Evolutionary conservation across 345 rosid genomes (phyloP), one percentile per base, ranked within the genome.

Genomic region (Mallotus nudiflorus): DNA sequence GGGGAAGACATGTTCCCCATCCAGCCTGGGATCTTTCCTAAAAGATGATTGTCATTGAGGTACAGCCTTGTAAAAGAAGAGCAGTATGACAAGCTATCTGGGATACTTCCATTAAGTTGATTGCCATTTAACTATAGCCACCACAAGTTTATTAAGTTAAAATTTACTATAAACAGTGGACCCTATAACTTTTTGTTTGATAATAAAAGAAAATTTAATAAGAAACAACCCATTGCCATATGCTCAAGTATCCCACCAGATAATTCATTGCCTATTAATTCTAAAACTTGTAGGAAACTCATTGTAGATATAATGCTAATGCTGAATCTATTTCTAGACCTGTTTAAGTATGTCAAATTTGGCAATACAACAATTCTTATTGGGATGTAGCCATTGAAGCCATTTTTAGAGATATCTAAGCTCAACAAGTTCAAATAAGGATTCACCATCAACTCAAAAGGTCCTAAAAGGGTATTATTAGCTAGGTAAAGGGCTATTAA

Each of bases 11-110:
- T 16, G 16, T 14, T 48, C 3, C n/a, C 52, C 20, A 48, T 48
- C n/a, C 52, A 48, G 4, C 52, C 18, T 0, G 64, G 80, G 16
- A 53, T 69, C 20, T 5, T 69, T 1, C 85, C 83, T 0, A 77
- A 75, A 0, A 84, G 37, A 20, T 14, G 28, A 9, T 71, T 71
- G 9, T 42, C 10, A 42, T 52, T 27, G 6, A 62, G 13, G 40
- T 53, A 37, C n/a, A 70, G 50, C 7, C 2, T 0, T 1, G 0
- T 0, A 60, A 62, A 39, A 0, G 0, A 10, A 7, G 60, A 24
- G 19, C 52, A 1, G 0, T 25, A 39, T 1, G 19, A 37, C 13
- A 65, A 65, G 15, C 12, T 29, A 16, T 65, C 22, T 1, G 56
- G 56, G 7, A 65, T 65, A 2, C 2, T 46, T 46, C 68, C 68